Base-by-base conservation (phyloP, 169 alveolate species). In the Plasmodium cynomolgi region DNA sequence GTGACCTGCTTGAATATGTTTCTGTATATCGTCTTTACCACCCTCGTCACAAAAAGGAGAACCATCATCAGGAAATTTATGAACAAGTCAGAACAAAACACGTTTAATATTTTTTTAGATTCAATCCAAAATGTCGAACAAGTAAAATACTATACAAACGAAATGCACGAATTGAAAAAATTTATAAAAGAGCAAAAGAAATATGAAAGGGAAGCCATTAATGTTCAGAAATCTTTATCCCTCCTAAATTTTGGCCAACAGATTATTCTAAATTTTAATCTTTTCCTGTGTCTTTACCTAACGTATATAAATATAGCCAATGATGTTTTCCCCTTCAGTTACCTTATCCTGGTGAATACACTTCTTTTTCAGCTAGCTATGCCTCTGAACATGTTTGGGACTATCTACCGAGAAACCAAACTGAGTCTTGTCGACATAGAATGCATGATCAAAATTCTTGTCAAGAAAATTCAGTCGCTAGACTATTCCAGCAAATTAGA, bases 71-170 rank as follows among this genome's bases (percentile, higher is more conserved):
- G 98, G 75, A 97, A 95, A 86, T 72, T 93, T 33, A 97, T 97
- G 98, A 97, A 96, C 34, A 86, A 92, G 54, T 96, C 98, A 29
- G 98, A 97, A 82, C 98, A 96, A 85, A 96, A 93, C 56, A 95
- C 98, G 1, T 95, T 96, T 31, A 98, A 98, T 5, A 94, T 97
- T 31, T 95, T 97, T 81, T 81, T 96, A 68, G 98, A 97, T 68
- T 97, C 97, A 29, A 94, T 97, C 47, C 97, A 97, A 29, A 97
- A 97, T 90, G 96, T 97, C 0, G 98, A 97, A 85, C 97, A 97
- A 41, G 98, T 96, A 37, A 92, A 96, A 73, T 95, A 95, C 90
- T 95, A 95, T 82, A 96, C 96, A 56, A 91, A 96, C 41, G 96
- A 95, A 85, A 92, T 68, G 29, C 94, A 94, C 74, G 98, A 96